phyloP scores from a whole-genome alignment of 2,329 filamentous ascomycete species.

The Didymella pomorum region DNA sequence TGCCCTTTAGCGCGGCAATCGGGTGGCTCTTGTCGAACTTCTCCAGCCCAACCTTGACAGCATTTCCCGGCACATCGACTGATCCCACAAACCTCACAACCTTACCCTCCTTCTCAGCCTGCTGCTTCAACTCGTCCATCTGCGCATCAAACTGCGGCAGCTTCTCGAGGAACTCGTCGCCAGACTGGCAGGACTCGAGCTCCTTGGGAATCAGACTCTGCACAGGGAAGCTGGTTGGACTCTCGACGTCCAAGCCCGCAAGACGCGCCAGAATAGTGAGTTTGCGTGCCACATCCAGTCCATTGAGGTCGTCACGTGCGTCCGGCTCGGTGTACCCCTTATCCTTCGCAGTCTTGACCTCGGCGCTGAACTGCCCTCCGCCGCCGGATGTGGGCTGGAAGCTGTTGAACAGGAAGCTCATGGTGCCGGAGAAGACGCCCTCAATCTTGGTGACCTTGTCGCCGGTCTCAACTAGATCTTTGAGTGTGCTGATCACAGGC shows the following conservation, averaged over 20 bases:
- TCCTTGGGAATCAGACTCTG: slow-evolving; percentile 91
- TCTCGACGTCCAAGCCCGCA: slow-evolving; percentile 80
- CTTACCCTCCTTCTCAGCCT: slow-evolving; percentile 86
- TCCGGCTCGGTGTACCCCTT: slow-evolving; percentile 93
- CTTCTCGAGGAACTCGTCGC: slow-evolving; percentile 84
- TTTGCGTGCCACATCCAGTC: slow-evolving; percentile 91
- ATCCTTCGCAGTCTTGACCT: slow-evolving; percentile 90
- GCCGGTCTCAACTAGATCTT: slow-evolving; percentile 92
- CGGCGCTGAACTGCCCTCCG: slow-evolving; percentile 86
- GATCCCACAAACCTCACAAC: slow-evolving; percentile 94
- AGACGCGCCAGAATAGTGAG: slow-evolving; percentile 92
- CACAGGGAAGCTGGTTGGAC: slow-evolving; percentile 88
- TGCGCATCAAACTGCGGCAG: slow-evolving; percentile 84
- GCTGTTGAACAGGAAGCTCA: slow-evolving; percentile 98
- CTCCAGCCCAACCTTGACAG: slow-evolving; percentile 91
- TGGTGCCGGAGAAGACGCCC: slow-evolving; percentile 96
- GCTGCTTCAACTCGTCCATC: slow-evolving; percentile 88
- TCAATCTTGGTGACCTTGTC: slow-evolving; percentile 92
- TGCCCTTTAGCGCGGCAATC: slow-evolving; percentile 93
- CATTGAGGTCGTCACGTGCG: slow-evolving; percentile 85
- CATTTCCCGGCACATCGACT: slow-evolving; percentile 81
- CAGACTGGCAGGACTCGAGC: slow-evolving; percentile 77
- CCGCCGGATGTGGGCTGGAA: slow-evolving; percentile 82
- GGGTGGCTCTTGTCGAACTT: slow-evolving; percentile 83
- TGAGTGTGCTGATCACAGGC: slow-evolving; percentile 90